A percentile compares a stretch with the other conserved stretches of the same genome.
Conservation (phyloP, 2,329 filamentous ascomycete species). For the Epichloe glyceriae region DNA sequence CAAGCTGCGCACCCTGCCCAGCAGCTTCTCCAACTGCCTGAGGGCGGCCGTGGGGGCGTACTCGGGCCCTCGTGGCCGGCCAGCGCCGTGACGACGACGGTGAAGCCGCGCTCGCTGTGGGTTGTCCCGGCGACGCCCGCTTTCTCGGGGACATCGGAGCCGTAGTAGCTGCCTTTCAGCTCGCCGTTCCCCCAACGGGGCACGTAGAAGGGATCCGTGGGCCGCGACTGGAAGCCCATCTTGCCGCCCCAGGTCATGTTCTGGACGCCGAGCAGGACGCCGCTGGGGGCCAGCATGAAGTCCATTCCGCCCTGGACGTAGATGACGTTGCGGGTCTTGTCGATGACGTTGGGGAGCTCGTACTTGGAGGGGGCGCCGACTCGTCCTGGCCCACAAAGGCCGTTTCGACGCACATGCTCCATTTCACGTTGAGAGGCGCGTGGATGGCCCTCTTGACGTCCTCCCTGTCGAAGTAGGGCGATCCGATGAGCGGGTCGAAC, state of each 20-base stretch:
- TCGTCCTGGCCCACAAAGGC: slow-evolving; percentile 12
- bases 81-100: slow-evolving; percentile 50
- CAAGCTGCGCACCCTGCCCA: slow-evolving; percentile 54
- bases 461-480: slow-evolving; percentile 60
- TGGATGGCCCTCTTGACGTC: slow-evolving; percentile 60
- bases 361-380: slow-evolving; percentile 35
- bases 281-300: slow-evolving; percentile 54
- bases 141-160: slow-evolving; percentile 36
- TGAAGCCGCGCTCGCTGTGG: slow-evolving; percentile 64
- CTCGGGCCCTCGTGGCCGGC: slow-evolving; percentile 57
- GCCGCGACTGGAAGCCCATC: slow-evolving; percentile 53
- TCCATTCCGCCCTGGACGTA: slow-evolving; percentile 62
- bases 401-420: slow-evolving; percentile 6
- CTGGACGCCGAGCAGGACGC: slow-evolving; percentile 59
- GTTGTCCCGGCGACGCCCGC: slow-evolving; percentile 56
- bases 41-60: slow-evolving; percentile 58
- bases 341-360: slow-evolving; percentile 53
- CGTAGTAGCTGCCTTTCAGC: slow-evolving; percentile 35
- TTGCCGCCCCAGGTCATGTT: slow-evolving; percentile 70
- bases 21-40: slow-evolving; percentile 60
- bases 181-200: slow-evolving; percentile 24
- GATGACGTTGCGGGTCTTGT: slow-evolving; percentile 35
- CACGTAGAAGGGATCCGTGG: slow-evolving; percentile 53
- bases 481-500: slow-evolving; percentile 58
- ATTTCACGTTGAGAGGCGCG: slow-evolving; percentile 32